Percentiles rank a stretch among this genome's conserved stretches.
Conservation (phyloP, 352 stramenopile genomes). For the Phytophthora foliorum region DNA sequence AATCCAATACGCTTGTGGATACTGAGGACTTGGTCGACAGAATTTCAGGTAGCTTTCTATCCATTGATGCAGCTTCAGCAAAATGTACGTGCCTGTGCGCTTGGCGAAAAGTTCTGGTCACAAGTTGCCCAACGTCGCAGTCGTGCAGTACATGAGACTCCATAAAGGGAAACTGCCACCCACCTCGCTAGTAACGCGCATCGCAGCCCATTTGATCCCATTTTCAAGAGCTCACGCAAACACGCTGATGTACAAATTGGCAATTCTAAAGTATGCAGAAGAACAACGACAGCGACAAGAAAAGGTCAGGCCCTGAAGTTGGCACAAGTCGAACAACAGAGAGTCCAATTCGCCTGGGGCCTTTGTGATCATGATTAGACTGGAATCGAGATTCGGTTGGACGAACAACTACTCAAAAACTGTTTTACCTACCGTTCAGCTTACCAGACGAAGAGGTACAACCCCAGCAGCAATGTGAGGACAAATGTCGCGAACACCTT, state of each 20-base stretch:
- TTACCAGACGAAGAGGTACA: constrained; percentile 59
- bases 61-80: constrained; percentile 73
- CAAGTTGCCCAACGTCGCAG: constrained; percentile 34
- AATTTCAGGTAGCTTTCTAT: constrained; percentile 76
- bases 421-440: not conserved
- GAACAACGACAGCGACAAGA: constrained; percentile 32
- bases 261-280: constrained; percentile 21
- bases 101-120: constrained; percentile 35
- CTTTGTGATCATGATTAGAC: not conserved
- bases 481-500: constrained; percentile 75
- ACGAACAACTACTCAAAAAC: not conserved
- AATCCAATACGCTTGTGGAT: constrained; percentile 57
- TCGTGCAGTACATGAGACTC: constrained; percentile 66
- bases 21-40: constrained; percentile 57
- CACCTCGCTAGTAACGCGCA: constrained; percentile 34
- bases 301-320: not conserved
- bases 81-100: constrained; percentile 53
- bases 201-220: constrained; percentile 43
- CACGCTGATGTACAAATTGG: constrained; percentile 7
- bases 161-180: constrained; percentile 56
- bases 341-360: not conserved
- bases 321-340: constrained; percentile 6
- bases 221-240: constrained; percentile 35
- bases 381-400: not conserved
- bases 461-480: constrained; percentile 60